Base-by-base conservation (phyloP, 352 stramenopile genomes). In the Phytophthora macrochlamydospora region DNA sequence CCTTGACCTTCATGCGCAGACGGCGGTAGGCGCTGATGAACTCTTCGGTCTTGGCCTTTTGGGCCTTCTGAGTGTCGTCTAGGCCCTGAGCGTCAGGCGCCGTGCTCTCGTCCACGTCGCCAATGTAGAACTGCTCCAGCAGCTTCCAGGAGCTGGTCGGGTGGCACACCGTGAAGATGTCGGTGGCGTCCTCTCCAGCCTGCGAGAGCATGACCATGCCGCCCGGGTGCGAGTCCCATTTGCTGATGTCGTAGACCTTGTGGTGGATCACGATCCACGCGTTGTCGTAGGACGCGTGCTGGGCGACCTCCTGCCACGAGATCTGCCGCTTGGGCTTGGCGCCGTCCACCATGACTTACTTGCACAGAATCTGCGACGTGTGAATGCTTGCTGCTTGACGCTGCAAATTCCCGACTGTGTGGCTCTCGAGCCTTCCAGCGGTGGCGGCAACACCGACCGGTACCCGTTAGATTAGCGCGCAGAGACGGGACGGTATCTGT, bases 141-240 rank as follows among this genome's bases (percentile, higher is more conserved):
- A 98, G 75, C 62, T 94, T 94, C 71, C 97, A 94, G 14, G 96
- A 97, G 57, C 88, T 94, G 12, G 91, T 79, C 13, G 96, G 95
- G 76, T 99, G 97, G 73, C 99, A 99, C 45, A 98, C 96, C 12
- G 96, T 95, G 75, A 99, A 99, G 33, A 98, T 98, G 74, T 99
- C 97, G 3, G 97, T 99, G 69, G 97, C 97, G 73, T 99, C 97
- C 67, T 99, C 95, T 40, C 97, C 97, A 1, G 97, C 97, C 71
- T 99, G 94, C 30, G 97, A 99, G 67, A 99, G 98, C 75, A 99
- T 97, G 59, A 99, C 94, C 83, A 82, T 92, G 58, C 90, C 90
- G 42, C 90, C 90, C 46, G 91, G 90, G 63, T 97, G 90, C 49
- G 75, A 76, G 59, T 95, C 79, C 73, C 90, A 93, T 65, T 92